A percentile compares a stretch with the other conserved stretches of the same genome.
Evolutionary conservation across 2,329 filamentous ascomycete species (phyloP).

Genomic region (Fusarium chlamydosporum): DNA sequence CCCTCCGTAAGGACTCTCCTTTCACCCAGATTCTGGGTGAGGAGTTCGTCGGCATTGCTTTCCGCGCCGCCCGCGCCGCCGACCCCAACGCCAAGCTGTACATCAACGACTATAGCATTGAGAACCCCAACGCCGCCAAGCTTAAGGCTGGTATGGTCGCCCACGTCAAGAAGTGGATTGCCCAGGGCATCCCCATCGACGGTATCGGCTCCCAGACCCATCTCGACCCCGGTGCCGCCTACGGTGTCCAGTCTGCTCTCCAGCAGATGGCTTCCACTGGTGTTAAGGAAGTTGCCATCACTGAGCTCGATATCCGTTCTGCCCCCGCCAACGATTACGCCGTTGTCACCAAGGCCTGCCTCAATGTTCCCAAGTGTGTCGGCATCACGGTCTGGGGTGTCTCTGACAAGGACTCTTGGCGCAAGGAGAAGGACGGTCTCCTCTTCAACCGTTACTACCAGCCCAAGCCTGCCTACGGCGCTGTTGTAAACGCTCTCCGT

Average conservation of each 20-base stretch:
- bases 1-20: slow-evolving; percentile 68
- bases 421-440: slow-evolving; percentile 62
- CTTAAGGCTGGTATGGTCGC: slow-evolving; percentile 67
- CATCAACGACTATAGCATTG: slow-evolving; percentile 82
- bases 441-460: slow-evolving; percentile 67
- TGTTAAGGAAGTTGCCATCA: slow-evolving; percentile 73
- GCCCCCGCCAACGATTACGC: slow-evolving; percentile 70
- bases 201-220: slow-evolving; percentile 72
- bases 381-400: slow-evolving; percentile 76
- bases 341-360: slow-evolving; percentile 70
- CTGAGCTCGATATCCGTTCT: slow-evolving; percentile 76
- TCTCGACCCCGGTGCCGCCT: slow-evolving; percentile 55
- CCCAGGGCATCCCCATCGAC: slow-evolving; percentile 66
- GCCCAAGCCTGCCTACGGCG: slow-evolving; percentile 67
- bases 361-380: slow-evolving; percentile 71
- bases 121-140: slow-evolving; percentile 72
- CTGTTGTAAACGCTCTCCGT: slow-evolving; percentile 46
- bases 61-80: slow-evolving; percentile 75
- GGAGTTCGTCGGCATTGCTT: slow-evolving; percentile 78
- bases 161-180: slow-evolving; percentile 74
- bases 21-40: slow-evolving; percentile 79
- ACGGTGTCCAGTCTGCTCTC: slow-evolving; percentile 63
- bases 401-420: slow-evolving; percentile 56
- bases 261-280: slow-evolving; percentile 65
- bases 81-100: slow-evolving; percentile 79